These are phyloP conservation scores for Pezicula radicicola DNA, from an alignment of 2,329 filamentous ascomycete genomes.

Conservation along the genomic window DNA sequence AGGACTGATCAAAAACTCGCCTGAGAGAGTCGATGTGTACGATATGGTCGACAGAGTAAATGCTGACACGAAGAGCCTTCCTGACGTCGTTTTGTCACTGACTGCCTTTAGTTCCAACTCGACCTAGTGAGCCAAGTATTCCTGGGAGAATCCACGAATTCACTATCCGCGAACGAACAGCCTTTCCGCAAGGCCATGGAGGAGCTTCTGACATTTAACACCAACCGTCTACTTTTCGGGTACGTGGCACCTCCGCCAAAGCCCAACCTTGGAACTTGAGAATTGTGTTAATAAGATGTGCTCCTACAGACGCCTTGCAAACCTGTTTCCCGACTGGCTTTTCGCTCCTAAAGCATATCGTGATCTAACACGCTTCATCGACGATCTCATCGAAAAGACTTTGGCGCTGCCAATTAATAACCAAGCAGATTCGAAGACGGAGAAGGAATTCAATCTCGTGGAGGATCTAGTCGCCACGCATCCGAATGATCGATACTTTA, in stretches of 20 bases:
- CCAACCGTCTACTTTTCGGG: constrained; percentile 2
- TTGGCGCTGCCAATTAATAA: neutral
- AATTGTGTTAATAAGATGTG: neutral
- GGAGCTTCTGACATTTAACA: constrained; percentile 1
- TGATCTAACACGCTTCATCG: neutral
- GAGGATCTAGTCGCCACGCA: constrained; percentile 1
- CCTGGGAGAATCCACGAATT: constrained; percentile 5
- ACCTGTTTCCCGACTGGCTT: neutral
- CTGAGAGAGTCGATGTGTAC: constrained; percentile 5
- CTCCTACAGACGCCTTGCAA: neutral
- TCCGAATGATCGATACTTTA: constrained; percentile 1
- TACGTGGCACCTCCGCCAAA: neutral
- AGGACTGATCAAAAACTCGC: constrained; percentile 1
- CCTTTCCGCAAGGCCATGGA: constrained; percentile 7
- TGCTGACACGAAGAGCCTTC: neutral
- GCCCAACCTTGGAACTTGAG: constrained; percentile 38
- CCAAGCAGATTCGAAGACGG: neutral
- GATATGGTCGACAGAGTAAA: constrained; percentile 3
- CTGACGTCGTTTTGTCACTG: neutral
- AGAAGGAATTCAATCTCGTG: neutral
- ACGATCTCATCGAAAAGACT: neutral
- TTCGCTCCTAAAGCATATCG: neutral
- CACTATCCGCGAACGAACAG: constrained; percentile 1
- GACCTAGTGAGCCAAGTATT: constrained; percentile 7
- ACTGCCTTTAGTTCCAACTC: constrained; percentile 1